Base-by-base conservation (phyloP, 1,284 basidiomycete species). In the Phellinidium pouzarii region DNA sequence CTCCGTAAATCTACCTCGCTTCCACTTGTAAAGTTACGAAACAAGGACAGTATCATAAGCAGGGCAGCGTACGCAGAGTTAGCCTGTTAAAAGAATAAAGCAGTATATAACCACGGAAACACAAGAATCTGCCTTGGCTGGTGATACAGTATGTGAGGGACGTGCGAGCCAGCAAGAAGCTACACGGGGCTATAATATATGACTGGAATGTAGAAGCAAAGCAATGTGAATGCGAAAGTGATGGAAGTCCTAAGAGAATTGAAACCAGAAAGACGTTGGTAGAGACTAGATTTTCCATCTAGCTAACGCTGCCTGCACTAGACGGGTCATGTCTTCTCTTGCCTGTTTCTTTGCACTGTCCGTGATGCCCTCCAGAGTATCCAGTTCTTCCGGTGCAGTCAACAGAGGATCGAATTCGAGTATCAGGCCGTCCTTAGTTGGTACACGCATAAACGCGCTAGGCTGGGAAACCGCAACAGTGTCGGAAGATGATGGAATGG, bases 311-410 rank as follows among this genome's bases (percentile, higher is more conserved):
- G 79, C 77, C 62, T 80, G 78, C 27, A 88, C 78, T 29, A 90
- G 68, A 52, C 77, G 70, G 3, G 78, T 73, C 78, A 89, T 84
- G 58, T 89, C 87, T 48, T 80, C 76, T 59, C 78, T 79, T 11
- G 85, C 86, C 60, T 86, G 80, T 63, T 84, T 86, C 74, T 89
- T 90, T 34, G 87, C 85, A 59, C 82, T 85, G 53, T 83, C 79
- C 0, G 84, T 79, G 53, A 90, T 85, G 3, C 85, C 86, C 54
- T 86, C 81, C 9, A 90, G 70, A 41, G 77, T 79, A 59, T 89
- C 85, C 34, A 90, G 68, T 41, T 82, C 73, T 2, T 75, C 72
- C 0, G 85, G 84, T 0, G 83, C 83, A 1, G 86, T 84, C 48
- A 75, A 73, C 42, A 89, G 67, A 4, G 87, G 85, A 60, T 90